Conservation (phyloP, 1,284 basidiomycete species). For the Coniferiporia sulphurascens region DNA sequence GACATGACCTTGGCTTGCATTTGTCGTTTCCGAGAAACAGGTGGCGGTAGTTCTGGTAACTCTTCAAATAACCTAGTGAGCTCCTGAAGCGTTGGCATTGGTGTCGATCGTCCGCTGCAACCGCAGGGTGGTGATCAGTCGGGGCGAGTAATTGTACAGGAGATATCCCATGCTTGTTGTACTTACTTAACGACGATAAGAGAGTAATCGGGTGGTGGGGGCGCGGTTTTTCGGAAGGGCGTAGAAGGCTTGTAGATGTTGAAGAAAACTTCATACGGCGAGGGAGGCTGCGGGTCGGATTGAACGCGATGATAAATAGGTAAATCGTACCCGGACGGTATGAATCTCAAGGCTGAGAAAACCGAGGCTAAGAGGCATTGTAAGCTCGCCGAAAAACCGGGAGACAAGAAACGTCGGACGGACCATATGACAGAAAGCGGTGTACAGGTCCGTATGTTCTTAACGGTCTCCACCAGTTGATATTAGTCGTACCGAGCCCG, state of each 20-base stretch:
- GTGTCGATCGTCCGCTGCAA: slow-evolving; percentile 62
- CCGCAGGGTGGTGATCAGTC: slow-evolving; percentile 5
- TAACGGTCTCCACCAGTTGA: slow-evolving; percentile 62
- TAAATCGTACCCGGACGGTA: slow-evolving; percentile 58
- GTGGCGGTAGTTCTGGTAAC: slow-evolving; percentile 53
- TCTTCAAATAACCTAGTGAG: slow-evolving; percentile 57
- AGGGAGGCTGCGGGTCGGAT: slow-evolving; percentile 23
- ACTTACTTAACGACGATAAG: slow-evolving; percentile 82
- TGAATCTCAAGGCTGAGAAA: slow-evolving; percentile 71
- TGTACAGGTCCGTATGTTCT: slow-evolving; percentile 34
- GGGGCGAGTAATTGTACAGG: too few species aligned
- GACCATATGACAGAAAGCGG: slow-evolving; percentile 9
- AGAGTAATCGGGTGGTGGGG: slow-evolving; percentile 82
- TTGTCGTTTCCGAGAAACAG: slow-evolving; percentile 44
- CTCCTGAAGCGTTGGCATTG: slow-evolving; percentile 69
- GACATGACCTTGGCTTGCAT: slow-evolving; percentile 22
- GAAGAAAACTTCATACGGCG: slow-evolving; percentile 83
- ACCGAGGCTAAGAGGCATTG: slow-evolving; percentile 48
- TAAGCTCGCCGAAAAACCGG: neutral
- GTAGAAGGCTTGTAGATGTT: slow-evolving; percentile 91
- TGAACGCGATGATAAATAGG: slow-evolving; percentile 24
- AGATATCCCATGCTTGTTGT: neutral
- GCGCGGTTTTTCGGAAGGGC: slow-evolving; percentile 74
- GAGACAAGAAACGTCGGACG: neutral
- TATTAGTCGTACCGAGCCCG: slow-evolving; percentile 17